Evolutionary conservation across 768 basidiomycete species (phyloP).

Genomic region (Russula ochroleuca): DNA sequence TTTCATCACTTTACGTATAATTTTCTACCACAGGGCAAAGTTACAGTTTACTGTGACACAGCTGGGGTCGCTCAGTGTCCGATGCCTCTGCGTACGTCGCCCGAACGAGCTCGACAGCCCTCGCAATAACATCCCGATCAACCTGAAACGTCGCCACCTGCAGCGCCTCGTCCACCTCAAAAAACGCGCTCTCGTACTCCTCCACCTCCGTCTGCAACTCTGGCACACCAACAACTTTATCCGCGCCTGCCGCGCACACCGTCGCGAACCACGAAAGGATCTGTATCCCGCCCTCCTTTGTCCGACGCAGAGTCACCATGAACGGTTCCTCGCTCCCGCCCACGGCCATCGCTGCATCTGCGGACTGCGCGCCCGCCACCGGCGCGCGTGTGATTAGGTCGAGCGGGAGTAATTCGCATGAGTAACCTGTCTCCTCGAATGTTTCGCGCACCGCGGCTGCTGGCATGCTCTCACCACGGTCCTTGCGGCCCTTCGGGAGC

Average conservation of each 20-base stretch:
- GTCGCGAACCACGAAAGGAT: conserved; percentile 51
- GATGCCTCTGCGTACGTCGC: background rate
- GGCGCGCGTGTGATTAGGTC: background rate
- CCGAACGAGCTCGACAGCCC: conserved; percentile 17
- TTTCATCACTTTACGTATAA: too few species aligned
- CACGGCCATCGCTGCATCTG: conserved; percentile 31
- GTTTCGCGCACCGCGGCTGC: too few species aligned
- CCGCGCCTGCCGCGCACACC: conserved; percentile 32
- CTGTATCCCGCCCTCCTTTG: conserved; percentile 35
- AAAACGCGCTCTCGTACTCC: conserved; percentile 21
- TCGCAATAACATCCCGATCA: conserved; percentile 19
- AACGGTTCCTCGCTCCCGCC: conserved; percentile 35
- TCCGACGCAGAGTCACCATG: conserved; percentile 33
- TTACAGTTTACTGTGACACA: too few species aligned
- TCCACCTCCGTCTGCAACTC: conserved; percentile 16
- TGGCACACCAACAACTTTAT: background rate
- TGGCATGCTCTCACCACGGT: too few species aligned
- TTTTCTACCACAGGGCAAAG: too few species aligned
- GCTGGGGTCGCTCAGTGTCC: too few species aligned
- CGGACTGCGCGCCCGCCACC: conserved; percentile 38
- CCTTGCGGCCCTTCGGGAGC: too few species aligned
- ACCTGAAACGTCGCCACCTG: conserved; percentile 14
- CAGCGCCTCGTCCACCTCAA: conserved; percentile 16
- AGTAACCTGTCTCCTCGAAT: background rate
- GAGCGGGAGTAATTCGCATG: background rate